Base-by-base conservation (phyloP, 257 asterid species). In the Galeopsis tetrahit region DNA sequence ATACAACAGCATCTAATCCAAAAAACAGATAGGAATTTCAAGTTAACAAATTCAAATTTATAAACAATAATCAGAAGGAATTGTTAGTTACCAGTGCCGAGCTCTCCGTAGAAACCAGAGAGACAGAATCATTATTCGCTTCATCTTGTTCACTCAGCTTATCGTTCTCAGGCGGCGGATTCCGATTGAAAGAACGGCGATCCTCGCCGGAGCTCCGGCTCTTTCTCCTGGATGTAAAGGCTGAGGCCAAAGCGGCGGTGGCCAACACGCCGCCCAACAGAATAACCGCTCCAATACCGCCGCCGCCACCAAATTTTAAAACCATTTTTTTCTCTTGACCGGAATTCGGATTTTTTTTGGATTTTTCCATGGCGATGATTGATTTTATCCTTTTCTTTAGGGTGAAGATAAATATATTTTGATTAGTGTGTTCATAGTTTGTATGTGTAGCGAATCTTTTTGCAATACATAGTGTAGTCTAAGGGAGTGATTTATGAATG, bases 181-280 rank as follows among this genome's bases (percentile, higher is more conserved):
- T 59, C 78, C 35, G 61, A 17, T 15, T 3, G 3, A 48, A 0
- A 49, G 56, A 49, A 59, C 59, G 64, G 77, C 35, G 39, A 14
- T 68, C 72, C 66, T 77, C 52, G 53, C 53, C 63, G 59, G 89
- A 75, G 71, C 83, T 83, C 77, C 74, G 57, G 43, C 71, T 15
- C 62, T 74, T 79, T 43, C 46, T 74, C 58, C 80, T 65, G 75
- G 79, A 55, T 0, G 73, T 51, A 48, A 81, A 82, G 64, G 77
- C 82, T 0, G 84, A 79, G 1, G 83, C 82, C 31, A 86, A 39
- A 36, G 91, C 88, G 39, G 90, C 92, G 49, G 90, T 77, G 32
- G 88, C 90, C 84, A 86, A 81, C 36, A 84, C 96, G 31, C 95
- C 95, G 17, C 92, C 88, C 48, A 90, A 70, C 73, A 88, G 72